Evolutionary conservation across 2,329 filamentous ascomycete species (phyloP).

Genomic region (Arthrocladium fulminans): DNA sequence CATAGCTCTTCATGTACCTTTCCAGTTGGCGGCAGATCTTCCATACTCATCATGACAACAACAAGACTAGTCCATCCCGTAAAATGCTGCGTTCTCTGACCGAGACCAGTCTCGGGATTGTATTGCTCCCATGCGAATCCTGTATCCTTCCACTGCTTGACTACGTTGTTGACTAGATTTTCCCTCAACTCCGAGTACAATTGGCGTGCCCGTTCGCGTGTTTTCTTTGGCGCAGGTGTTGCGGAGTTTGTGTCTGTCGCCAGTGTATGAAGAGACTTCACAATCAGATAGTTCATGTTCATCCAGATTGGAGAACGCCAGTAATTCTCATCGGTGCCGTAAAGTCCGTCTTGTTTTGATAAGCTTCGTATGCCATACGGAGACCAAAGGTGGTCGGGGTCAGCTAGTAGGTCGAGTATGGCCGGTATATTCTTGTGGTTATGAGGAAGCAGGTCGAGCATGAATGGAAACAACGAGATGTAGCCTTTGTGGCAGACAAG

Average conservation of each 20-base stretch:
- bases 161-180: constrained; percentile 85
- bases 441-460: constrained; percentile 67
- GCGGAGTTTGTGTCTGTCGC: constrained; percentile 10
- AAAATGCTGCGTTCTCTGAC: constrained; percentile 96
- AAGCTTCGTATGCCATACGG: constrained; percentile 80
- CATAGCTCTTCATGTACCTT: constrained; percentile 6
- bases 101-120: constrained; percentile 80
- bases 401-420: constrained; percentile 66
- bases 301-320: constrained; percentile 95
- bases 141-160: constrained; percentile 76
- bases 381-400: constrained; percentile 84
- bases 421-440: constrained; percentile 66
- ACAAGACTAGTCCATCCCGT: constrained; percentile 98
- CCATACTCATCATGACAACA: constrained; percentile 95
- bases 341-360: constrained; percentile 72
- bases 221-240: constrained; percentile 12
- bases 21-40: constrained; percentile 46
- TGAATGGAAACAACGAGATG: constrained; percentile 84
- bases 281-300: constrained; percentile 85
- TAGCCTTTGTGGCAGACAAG: constrained; percentile 97
- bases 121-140: constrained; percentile 99
- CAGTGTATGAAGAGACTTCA: constrained; percentile 70
- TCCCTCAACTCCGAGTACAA: constrained; percentile 69
- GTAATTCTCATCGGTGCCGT: constrained; percentile 91
- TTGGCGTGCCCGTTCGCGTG: constrained; percentile 48